Evolutionary conservation across 2,329 filamentous ascomycete species (phyloP).

Genomic region (Neophaeococcomyces mojaviensis): DNA sequence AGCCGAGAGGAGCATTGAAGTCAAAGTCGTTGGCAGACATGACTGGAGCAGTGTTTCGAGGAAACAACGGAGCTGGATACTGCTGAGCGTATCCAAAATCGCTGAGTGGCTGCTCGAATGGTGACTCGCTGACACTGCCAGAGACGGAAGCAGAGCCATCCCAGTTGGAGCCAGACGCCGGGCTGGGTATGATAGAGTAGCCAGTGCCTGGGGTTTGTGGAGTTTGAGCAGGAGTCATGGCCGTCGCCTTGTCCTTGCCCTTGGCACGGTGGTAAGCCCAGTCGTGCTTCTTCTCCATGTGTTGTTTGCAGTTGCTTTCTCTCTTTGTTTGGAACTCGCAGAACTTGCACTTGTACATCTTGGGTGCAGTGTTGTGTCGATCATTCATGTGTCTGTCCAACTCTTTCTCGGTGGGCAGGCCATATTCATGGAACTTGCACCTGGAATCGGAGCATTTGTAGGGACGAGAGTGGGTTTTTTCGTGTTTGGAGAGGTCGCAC

Average conservation of each 20-base stretch:
- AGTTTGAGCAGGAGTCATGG: conserved; percentile 41
- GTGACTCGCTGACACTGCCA: conserved; percentile 21
- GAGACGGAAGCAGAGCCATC: conserved; percentile 18
- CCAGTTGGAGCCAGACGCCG: conserved; percentile 23
- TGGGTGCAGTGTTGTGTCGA: conserved; percentile 76
- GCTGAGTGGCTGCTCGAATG: conserved; percentile 19
- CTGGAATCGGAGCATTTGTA: conserved; percentile 79
- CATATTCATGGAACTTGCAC: conserved; percentile 85
- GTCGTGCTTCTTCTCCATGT: conserved; percentile 94
- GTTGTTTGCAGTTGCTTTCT: conserved; percentile 94
- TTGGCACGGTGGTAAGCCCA: conserved; percentile 90
- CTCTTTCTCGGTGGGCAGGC: conserved; percentile 97
- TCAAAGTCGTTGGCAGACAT: conserved; percentile 15
- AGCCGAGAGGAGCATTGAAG: conserved; percentile 13
- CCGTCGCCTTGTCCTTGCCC: conserved; percentile 63
- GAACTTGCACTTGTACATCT: conserved; percentile 76
- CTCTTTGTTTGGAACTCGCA: conserved; percentile 94
- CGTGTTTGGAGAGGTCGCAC: conserved; percentile 96
- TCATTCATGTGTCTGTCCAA: conserved; percentile 93
- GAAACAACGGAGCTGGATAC: conserved; percentile 20
- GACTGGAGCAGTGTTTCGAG: conserved; percentile 9
- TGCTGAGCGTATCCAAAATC: conserved; percentile 15
- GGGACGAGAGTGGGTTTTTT: conserved; percentile 93
- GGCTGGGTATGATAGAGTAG: conserved; percentile 16
- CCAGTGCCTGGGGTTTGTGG: conserved; percentile 53